Base-by-base conservation (phyloP, 75 land plant species). In the Larix kaempferi region DNA sequence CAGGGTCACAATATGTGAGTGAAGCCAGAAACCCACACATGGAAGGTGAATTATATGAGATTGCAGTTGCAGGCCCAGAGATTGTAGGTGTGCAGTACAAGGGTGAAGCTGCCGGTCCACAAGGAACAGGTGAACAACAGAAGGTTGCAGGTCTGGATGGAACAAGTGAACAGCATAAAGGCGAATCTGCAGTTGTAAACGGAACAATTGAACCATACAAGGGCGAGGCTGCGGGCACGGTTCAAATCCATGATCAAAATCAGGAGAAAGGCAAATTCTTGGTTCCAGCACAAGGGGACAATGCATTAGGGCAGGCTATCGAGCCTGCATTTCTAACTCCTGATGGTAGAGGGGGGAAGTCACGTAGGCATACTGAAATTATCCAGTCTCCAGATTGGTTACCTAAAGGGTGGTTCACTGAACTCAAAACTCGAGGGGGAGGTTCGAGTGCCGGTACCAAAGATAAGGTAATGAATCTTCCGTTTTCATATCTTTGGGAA, bases 361-460 rank as follows among this genome's bases (percentile, higher is more conserved):
- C 73, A 69, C 73, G 73, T 10, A 41, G 41, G 41, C 15, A 21
- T 41, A 69, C 49, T 69, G 73, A 69, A 69, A 66, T 78, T 26
- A 78, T 78, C n/a, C 56, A 78, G 23, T 78, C 79, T 19, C 80
- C 77, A 23, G 80, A 79, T 57, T 79, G 80, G 80, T 39, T 79
- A 33, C 80, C 80, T 14, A 26, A 25, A 44, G 80, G 80, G 56
- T 79, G 82, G 82, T 62, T n/a, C 25, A 77, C 78, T 54, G 80
- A 81, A 56, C 62, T 81, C 6, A 81, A 65, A 66, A 77, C 69
- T 35, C 82, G 82, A 25, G 78, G 39, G 52, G 80, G 67, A 59
- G 80, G 80, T 57, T 49, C 67, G 8, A 77, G 80, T 26, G 82
- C 82, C 23, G 80, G 82, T 52, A 81, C 80, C 44, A 81, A 60